These are phyloP conservation scores for Colletotrichum lupini DNA, from an alignment of 2,329 filamentous ascomycete genomes.

Conservation along the genomic window DNA sequence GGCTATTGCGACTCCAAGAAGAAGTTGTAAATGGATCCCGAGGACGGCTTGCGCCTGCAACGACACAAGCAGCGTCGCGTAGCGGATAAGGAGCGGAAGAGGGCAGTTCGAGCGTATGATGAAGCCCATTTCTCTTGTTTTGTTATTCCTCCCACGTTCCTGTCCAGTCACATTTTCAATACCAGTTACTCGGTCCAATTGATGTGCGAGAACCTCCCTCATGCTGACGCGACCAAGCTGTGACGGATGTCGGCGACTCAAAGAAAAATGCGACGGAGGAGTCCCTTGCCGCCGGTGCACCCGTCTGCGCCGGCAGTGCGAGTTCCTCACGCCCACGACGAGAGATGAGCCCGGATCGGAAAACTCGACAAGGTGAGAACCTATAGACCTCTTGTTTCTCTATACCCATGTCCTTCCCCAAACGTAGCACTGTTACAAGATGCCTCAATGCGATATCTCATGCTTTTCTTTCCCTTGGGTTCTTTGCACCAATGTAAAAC, in stretches of 20 bases:
- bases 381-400: background rate
- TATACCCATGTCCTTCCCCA: background rate
- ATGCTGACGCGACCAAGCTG: conserved; percentile 52
- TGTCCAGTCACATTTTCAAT: too few relatives aligned
- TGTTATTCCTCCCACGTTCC: too few relatives aligned
- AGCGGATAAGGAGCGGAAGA: conserved; percentile 42
- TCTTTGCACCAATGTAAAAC: conserved; percentile 21
- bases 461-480: background rate
- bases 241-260: conserved; percentile 64
- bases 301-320: conserved; percentile 61
- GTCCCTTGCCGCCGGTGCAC: conserved; percentile 64
- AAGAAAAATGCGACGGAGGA: conserved; percentile 68
- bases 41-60: conserved; percentile 35
- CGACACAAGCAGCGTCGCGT: conserved; percentile 39
- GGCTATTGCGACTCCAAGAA: conserved; percentile 14
- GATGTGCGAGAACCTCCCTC: background rate
- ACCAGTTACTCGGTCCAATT: background rate
- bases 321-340: conserved; percentile 53
- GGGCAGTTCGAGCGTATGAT: conserved; percentile 41
- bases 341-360: conserved; percentile 41
- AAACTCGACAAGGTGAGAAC: conserved; percentile 17
- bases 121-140: background rate
- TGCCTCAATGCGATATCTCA: background rate
- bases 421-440: background rate
- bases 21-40: conserved; percentile 27